These are phyloP conservation scores for Amaranthus palmeri DNA, from an alignment of 148 eudicot species.

Conservation along the genomic window DNA sequence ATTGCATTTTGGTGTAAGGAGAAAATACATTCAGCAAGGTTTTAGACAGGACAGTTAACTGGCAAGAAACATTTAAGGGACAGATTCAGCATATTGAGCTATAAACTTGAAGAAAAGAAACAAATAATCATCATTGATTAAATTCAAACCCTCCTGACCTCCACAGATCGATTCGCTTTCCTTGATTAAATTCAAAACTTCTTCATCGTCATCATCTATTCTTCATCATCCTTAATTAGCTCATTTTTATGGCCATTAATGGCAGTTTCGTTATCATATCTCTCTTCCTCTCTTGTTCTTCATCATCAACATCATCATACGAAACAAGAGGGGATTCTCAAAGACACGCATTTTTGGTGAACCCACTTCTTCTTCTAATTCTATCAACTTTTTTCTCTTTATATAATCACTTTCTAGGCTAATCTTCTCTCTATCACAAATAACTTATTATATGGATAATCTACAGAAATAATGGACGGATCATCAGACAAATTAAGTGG, in stretches of 20 bases:
- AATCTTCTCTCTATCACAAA: slow-evolving; percentile 40
- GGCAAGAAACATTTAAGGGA: slow-evolving; percentile 10
- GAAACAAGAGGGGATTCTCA: slow-evolving; percentile 64
- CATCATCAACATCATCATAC: slow-evolving; percentile 73
- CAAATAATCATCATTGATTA: neutral
- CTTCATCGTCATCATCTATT: slow-evolving; percentile 32
- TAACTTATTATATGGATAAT: too few relatives aligned
- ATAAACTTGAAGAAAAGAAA: neutral
- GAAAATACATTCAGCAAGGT: slow-evolving; percentile 83
- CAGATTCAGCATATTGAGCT: neutral
- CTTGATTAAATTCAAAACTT: slow-evolving; percentile 27
- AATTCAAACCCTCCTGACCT: slow-evolving; percentile 51
- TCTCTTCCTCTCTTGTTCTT: slow-evolving; percentile 47
- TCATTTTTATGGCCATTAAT: slow-evolving; percentile 19
- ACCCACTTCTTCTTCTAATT: slow-evolving; percentile 1
- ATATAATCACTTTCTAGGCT: slow-evolving; percentile 21
- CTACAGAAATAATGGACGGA: too few relatives aligned
- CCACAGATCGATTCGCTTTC: slow-evolving; percentile 44
- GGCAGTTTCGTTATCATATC: slow-evolving; percentile 18
- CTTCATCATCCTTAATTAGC: slow-evolving; percentile 24
- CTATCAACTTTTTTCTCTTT: slow-evolving; percentile 15
- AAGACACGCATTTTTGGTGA: slow-evolving; percentile 41
- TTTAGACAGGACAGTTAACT: slow-evolving; percentile 97
- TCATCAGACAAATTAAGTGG: too few relatives aligned
- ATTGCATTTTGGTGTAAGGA: slow-evolving; percentile 47